These are phyloP conservation scores for Myrica gale DNA, from an alignment of 306 rosid genomes.

Conservation along the genomic window DNA sequence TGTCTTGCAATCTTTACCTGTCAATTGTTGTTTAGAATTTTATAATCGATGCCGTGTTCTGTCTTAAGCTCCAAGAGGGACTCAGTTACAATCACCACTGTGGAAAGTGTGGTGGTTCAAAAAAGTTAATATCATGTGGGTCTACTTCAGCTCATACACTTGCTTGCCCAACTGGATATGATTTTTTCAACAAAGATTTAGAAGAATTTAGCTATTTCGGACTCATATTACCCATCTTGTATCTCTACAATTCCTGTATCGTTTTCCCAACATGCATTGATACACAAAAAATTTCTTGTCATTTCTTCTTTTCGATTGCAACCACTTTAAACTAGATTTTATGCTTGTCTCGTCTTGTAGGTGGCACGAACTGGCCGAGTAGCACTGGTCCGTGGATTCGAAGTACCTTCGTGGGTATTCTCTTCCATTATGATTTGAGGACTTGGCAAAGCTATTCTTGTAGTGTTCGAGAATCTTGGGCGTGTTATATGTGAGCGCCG, in stretches of 20 bases:
- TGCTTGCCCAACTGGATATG: background rate
- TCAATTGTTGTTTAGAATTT: conserved; percentile 19
- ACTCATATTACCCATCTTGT: background rate
- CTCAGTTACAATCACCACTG: background rate
- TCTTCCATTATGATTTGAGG: conserved; percentile 43
- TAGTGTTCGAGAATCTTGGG: background rate
- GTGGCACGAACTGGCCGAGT: conserved; percentile 88
- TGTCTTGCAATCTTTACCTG: conserved; percentile 29
- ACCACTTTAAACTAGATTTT: background rate
- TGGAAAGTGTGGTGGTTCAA: background rate
- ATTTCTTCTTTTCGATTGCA: background rate
- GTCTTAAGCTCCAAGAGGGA: conserved; percentile 5
- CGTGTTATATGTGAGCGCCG: background rate
- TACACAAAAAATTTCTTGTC: too few relatives aligned
- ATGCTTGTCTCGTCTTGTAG: conserved; percentile 31
- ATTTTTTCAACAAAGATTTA: background rate
- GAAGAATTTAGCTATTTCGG: background rate
- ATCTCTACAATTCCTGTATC: background rate
- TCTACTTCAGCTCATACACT: background rate
- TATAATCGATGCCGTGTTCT: conserved; percentile 8
- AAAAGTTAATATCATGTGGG: background rate
- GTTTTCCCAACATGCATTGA: too few relatives aligned
- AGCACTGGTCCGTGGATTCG: conserved; percentile 73
- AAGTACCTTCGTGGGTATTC: conserved; percentile 77
- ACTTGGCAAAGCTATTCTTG: conserved; percentile 4